Base-by-base conservation (phyloP, 225 moss, liverwort and hornwort species). In the Bryoerythrophyllum caledonicum region DNA sequence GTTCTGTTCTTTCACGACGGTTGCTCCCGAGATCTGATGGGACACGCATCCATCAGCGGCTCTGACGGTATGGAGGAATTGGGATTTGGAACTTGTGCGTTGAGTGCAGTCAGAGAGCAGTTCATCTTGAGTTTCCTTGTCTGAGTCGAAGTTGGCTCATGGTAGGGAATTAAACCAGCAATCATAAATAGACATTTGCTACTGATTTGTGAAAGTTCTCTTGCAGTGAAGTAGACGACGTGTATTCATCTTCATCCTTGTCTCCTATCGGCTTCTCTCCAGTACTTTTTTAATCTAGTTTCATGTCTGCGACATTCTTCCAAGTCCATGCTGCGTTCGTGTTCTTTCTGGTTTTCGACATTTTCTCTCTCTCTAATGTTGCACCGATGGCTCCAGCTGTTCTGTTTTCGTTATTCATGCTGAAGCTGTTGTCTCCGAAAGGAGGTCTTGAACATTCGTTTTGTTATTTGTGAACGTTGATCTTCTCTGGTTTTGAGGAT, bases 1-100 rank as follows among this genome's bases (percentile, higher is more conserved):
- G 30, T 72, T 46, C 30, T 60, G 21, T 44, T 21, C 60, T 72
- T 30, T n/a, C 46, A 21, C 46, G 46, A 32, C 60, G n/a, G 72
- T 72, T 72, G 72, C 60, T 48, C 60, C 30, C 2, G 46, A 60
- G 60, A 60, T 72, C 32, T 15, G 21, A 28, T 43, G 72, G 60
- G 72, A n/a, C 60, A 21, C 60, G 60, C 60, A 60, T 60, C 46
- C 21, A 46, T 30, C 60, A 41, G 41, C 38, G 16, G 46, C 46
- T n/a, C 15, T 28, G 72, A 60, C 21, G 27, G n/a, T 28, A 46
- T n/a, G 41, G 44, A 60, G 46, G 41, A 41, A 57, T 44, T 58
- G 20, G 60, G 46, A 20, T 72, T 30, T 21, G 30, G 14, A 44
- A 57, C 6, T 59, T 44, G 20, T 59, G 43, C 13, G 28, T 26